Evolutionary conservation across 306 rosid species (phyloP), one percentile per base, ranked within the genome.

Genomic region (Gastrolobium bilobum): DNA sequence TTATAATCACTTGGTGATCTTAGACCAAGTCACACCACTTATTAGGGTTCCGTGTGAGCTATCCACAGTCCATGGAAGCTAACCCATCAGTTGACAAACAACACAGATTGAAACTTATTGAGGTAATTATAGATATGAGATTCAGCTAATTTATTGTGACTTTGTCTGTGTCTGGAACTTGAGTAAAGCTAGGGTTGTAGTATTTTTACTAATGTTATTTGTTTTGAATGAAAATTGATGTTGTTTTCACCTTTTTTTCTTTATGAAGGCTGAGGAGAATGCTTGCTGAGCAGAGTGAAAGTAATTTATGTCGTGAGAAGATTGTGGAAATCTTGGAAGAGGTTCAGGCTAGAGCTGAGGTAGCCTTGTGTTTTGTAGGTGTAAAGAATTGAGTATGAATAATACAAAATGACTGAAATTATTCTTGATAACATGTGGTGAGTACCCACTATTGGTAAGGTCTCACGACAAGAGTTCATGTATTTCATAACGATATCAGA

Each of bases 291-390:
- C 59, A 68, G 71, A 54, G 57, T 69, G 90, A 91, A 82, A 70
- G 88, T 73, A 80, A 66, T n/a, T 56, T 90, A 15, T 68, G 88
- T 71, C 89, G 99, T 2, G 93, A 92, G 63, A 83, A 91, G 85
- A 68, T 93, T 54, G 88, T 96, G 43, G 90, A 91, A 81, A 84
- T 89, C 42, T 81, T 96, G 81, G 87, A 86, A 84, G 99, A 96
- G 81, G 86, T 91, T 79, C 98, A 96, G 77, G 98, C 98, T 31
- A 91, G 89, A 83, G 98, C 98, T 51, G 99, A 96, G 85, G 94
- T 96, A 35, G 98, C 98, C 11, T 65, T 96, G 77, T 93, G 96
- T 87, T 96, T 96, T 88, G 91, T 90, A 56, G 96, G 96, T 50
- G 84, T 89, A 73, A 96, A 91, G 87, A 93, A 80, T 77, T 93